Evolutionary conservation across 495 filamentous ascomycete species (phyloP), one percentile per base, ranked within the genome.

Genomic region (Stereocaulon alpinum): DNA sequence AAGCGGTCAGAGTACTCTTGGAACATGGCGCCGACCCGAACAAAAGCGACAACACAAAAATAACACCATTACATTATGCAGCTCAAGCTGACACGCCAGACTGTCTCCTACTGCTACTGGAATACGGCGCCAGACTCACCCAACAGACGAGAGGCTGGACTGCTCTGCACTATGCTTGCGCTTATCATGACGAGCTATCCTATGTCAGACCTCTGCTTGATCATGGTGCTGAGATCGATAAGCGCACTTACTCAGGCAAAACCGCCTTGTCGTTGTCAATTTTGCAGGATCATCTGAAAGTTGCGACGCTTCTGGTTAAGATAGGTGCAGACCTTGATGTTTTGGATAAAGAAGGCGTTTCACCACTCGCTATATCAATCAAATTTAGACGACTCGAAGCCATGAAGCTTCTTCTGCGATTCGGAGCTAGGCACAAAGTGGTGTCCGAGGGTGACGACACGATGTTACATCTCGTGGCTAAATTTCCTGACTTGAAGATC

Each of bases 1-100:
- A 11, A 27, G 40, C n/a, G 14, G 15, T 56, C 17, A 56, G 17
- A 11, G 11, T 43, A n/a, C 54, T 56, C 54, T 20, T 56, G 3
- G 37, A 10, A 10, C 27, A 56, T 27, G 24, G 54, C 22, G 54
- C 54, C 22, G 54, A 56, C 27, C 17, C 22, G 17, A 29, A 43
- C 9, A 18, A 18, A 18, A 24, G 10, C 2, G 18, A 43, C 22
- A 43, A 17, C 27, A 15, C 24, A 40, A 24, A 27, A 12, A 30
- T 41, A 17, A 56, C 54, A 17, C 54, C 54, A 12, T 41, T 56
- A n/a, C 54, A 56, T 61, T 20, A 55, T 47, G 10, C 41, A 6
- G 45, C 45, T 24, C 9, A 49, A 49, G 24, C 45, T 22, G 9
- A 2, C 11, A 49, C 45, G 3, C 45, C 45, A 29, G 22, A 22